Evolutionary conservation across 495 filamentous ascomycete species (phyloP), one percentile per base, ranked within the genome.

Genomic region (Geopyxis carbonaria): DNA sequence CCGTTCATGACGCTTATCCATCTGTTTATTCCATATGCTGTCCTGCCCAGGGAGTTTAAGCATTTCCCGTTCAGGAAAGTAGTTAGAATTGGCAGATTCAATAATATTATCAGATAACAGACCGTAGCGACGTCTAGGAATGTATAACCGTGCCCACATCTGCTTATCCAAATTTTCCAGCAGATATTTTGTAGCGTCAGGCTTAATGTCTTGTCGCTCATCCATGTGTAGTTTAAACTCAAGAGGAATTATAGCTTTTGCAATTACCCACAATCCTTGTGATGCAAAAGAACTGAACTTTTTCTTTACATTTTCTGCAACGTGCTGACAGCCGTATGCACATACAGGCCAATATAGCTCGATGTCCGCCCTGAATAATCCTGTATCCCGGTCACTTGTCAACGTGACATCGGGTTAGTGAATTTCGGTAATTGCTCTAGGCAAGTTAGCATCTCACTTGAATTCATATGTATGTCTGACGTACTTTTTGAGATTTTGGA

Each of bases 51-150:
- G 37, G 0, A 45, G 3, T 2, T 42, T 32, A 18, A 43, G 31
- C 4, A 45, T 21, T 29, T 49, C 46, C 11, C 42, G 19, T 27
- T 34, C 22, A 5, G 21, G 20, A 29, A 23, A 18, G 3, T 39
- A 38, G 1, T 42, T 5, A n/a, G 15, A 31, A 27, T 50, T 50
- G 3, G 33, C 32, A 5, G 38, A 46, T 28, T 50, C 38, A 14
- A 43, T 38, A 23, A 38, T 13, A 27, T 50, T 50, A 1, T 27
- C 38, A 13, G 38, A 45, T 35, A 41, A 18, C 14, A 45, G 36
- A 15, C 41, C 38, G 22, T 24, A 48, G 34, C 29, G 41, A 2
- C 21, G 27, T 5, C 18, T 15, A 21, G 34, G 34, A 20, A 36
- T 36, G n/a, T n/a, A n/a, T n/a, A n/a, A n/a, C n/a, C n/a, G n/a